Evolutionary conservation across 768 basidiomycete genomes (phyloP), one percentile per base, ranked within the genome.

Genomic region (Calocybe gangraenosa): DNA sequence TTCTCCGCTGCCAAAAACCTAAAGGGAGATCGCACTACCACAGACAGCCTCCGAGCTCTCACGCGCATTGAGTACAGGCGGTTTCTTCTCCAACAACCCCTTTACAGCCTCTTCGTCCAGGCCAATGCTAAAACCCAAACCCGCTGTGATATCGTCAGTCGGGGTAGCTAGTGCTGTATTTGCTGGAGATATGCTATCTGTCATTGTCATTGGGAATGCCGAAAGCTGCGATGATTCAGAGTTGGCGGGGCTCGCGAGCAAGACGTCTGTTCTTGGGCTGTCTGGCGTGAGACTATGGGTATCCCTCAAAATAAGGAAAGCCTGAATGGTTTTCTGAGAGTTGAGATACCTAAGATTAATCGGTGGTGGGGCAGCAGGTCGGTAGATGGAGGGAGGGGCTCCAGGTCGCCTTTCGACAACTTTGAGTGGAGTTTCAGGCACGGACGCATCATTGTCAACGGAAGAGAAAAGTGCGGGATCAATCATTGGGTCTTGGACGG

Each of bases 151-250:
- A 35, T 62, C 57, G 33, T 67, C 65, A 2, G 58, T 47, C 22
- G 65, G 66, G 2, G 65, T 67, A 8, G 58, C 57, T 7, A 64
- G 58, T 15, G 56, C 60, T 20, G 62, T 63, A 28, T 51, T 58
- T 1, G 49, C 52, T 31, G 66, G 58, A 0, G 64, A 64, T 6
- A 60, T 47, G 41, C 51, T 58, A 14, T 44, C 23, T 3, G 57
- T 50, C 6, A 53, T 43, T 20, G 47, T 51, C 47, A 49, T 47
- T 18, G 57, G 54, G 47, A 64, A 63, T 7, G 51, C 44, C 13
- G 59, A 64, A 25, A 61, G 51, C 25, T 54, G 49, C 20, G 54
- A 53, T 2, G 50, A 48, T 7, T 50, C 49, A 1, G 61, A 59
- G 33, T 54, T 51, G 11, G 56, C 50, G 31, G 63, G 60, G 31